Percentiles rank a stretch among this genome's conserved stretches.
Evolutionary conservation across 2,329 filamentous ascomycete species (phyloP).

Genomic region (Aspergillus bombycis): DNA sequence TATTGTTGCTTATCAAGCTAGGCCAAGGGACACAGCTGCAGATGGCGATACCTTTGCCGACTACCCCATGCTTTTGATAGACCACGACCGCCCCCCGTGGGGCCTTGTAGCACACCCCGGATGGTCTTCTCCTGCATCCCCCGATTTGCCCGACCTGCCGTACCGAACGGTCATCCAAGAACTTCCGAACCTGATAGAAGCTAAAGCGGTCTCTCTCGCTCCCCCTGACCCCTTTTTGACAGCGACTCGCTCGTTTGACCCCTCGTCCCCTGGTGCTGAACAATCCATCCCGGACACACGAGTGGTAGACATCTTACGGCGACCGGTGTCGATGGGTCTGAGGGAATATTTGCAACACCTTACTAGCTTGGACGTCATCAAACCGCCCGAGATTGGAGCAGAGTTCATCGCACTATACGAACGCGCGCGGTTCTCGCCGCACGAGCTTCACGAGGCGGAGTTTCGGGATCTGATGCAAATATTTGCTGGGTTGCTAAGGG

Average conservation of each 20-base stretch:
- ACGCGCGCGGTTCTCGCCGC: slow-evolving; percentile 76
- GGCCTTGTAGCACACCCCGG: slow-evolving; percentile 82
- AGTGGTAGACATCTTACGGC: slow-evolving; percentile 71
- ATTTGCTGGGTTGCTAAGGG: slow-evolving; percentile 78
- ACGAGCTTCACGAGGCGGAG: slow-evolving; percentile 66
- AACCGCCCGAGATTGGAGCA: slow-evolving; percentile 52
- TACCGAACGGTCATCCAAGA: slow-evolving; percentile 81
- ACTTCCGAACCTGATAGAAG: slow-evolving; percentile 87
- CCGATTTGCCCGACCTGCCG: slow-evolving; percentile 77
- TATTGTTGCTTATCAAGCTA: slow-evolving; percentile 75
- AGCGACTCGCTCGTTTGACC: slow-evolving; percentile 41
- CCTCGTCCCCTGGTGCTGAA: slow-evolving; percentile 36
- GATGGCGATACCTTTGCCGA: slow-evolving; percentile 36
- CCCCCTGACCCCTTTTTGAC: slow-evolving; percentile 56
- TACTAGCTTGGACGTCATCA: slow-evolving; percentile 65
- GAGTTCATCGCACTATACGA: slow-evolving; percentile 80
- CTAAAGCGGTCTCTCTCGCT: slow-evolving; percentile 84
- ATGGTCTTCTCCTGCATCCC: slow-evolving; percentile 79
- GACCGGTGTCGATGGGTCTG: slow-evolving; percentile 71
- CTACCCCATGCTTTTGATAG: slow-evolving; percentile 35
- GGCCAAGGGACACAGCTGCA: slow-evolving; percentile 63
- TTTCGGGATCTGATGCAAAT: slow-evolving; percentile 81
- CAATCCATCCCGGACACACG: slow-evolving; percentile 62
- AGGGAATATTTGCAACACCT: slow-evolving; percentile 79
- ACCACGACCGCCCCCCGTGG: slow-evolving; percentile 65